Conservation (phyloP, 2,329 filamentous ascomycete genomes). For the Hypoxylon sp. region DNA sequence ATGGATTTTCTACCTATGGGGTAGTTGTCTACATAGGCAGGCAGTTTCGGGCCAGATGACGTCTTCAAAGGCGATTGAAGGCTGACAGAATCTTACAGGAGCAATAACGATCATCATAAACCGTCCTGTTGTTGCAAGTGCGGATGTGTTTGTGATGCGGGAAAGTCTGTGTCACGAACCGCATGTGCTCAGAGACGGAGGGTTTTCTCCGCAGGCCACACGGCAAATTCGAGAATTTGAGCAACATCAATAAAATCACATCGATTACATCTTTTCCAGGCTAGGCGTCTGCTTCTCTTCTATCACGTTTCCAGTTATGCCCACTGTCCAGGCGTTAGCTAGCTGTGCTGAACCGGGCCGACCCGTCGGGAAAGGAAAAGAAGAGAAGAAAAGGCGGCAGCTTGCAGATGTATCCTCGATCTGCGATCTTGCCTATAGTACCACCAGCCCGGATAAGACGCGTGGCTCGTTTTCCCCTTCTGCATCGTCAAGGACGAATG, state of each 20-base stretch:
- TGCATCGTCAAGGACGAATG: background rate
- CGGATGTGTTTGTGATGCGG: conserved; percentile 5
- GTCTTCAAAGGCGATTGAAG: conserved; percentile 5
- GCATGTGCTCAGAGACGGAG: conserved; percentile 14
- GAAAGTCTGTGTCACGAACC: background rate
- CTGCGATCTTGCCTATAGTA: no score
- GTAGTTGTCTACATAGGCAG: background rate
- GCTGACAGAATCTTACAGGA: background rate
- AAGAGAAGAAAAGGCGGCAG: conserved; percentile 11
- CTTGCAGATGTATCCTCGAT: conserved; percentile 25
- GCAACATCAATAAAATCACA: background rate
- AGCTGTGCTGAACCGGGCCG: background rate
- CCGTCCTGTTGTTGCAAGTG: conserved; percentile 9
- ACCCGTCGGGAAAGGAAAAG: no score
- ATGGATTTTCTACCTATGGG: no score
- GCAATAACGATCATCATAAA: conserved; percentile 7
- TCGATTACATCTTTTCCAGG: background rate
- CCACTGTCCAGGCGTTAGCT: conserved; percentile 11
- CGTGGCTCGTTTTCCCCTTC: background rate
- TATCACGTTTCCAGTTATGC: conserved; percentile 9
- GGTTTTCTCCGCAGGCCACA: conserved; percentile 18
- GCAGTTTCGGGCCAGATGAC: conserved; percentile 3
- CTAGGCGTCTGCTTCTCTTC: conserved; percentile 5
- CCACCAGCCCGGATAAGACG: background rate
- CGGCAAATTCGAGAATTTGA: background rate